phyloP scores from a whole-genome alignment of 2,329 filamentous ascomycete species.

The Penicillium rolfsii region DNA sequence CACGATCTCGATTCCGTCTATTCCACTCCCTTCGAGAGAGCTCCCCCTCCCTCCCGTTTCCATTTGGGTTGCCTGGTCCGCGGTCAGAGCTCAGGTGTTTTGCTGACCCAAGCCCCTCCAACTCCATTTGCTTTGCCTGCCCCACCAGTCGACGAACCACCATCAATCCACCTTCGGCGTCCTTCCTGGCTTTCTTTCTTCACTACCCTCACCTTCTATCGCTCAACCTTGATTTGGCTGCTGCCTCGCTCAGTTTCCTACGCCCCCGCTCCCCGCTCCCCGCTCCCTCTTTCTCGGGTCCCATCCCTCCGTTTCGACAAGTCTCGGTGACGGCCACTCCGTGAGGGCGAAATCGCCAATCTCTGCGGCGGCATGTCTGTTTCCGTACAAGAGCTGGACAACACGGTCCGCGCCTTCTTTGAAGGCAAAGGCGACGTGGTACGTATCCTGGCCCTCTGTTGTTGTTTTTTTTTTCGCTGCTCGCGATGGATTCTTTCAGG shows the following conservation, averaged over 20 bases:
- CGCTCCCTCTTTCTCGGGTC: slow-evolving; percentile 4
- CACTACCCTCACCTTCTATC: slow-evolving; percentile 5
- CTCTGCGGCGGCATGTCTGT: slow-evolving; percentile 58
- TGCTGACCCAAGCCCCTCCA: slow-evolving; percentile 23
- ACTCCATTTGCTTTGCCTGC: slow-evolving; percentile 26
- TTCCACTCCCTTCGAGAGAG: background rate
- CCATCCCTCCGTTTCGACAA: slow-evolving; percentile 10
- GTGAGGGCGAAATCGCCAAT: slow-evolving; percentile 37
- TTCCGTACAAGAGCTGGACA: slow-evolving; percentile 93
- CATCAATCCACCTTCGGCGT: slow-evolving; percentile 8
- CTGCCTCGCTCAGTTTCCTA: slow-evolving; percentile 16
- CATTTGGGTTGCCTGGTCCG: slow-evolving; percentile 10
- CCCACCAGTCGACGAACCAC: slow-evolving; percentile 29
- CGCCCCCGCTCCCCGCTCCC: slow-evolving; percentile 6
- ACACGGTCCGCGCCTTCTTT: slow-evolving; percentile 94
- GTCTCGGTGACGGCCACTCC: slow-evolving; percentile 23
- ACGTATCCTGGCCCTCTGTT: slow-evolving; percentile 44
- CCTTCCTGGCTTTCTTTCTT: slow-evolving; percentile 6
- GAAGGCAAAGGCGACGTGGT: slow-evolving; percentile 94
- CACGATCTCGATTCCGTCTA: background rate
- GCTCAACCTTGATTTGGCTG: slow-evolving; percentile 18
- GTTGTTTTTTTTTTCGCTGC: slow-evolving; percentile 37
- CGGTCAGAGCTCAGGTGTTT: slow-evolving; percentile 15
- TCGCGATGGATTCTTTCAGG: slow-evolving; percentile 16
- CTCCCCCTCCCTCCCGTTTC: slow-evolving; percentile 1